phyloP scores from a whole-genome alignment of 177 flowering plant species.

The Vitis hybrid region DNA sequence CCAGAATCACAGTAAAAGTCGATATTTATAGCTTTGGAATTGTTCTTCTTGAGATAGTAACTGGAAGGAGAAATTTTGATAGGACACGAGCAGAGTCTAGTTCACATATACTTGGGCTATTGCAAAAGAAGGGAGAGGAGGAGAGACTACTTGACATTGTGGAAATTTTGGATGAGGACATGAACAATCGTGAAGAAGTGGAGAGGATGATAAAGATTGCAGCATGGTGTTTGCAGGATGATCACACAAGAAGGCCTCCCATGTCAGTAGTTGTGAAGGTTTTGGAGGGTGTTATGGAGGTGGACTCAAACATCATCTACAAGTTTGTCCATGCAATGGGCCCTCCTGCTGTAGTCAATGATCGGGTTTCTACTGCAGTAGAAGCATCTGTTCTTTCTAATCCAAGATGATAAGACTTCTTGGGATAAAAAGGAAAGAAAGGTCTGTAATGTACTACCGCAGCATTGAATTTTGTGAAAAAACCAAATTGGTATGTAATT shows the following conservation, averaged over 20 bases:
- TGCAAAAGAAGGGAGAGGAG: conserved; percentile 17
- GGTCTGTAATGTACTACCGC: too few relatives aligned
- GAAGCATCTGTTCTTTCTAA: too few relatives aligned
- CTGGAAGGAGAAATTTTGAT: conserved; percentile 32
- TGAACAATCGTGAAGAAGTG: conserved; percentile 16
- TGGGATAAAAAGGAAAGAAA: too few relatives aligned
- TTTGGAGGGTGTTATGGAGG: conserved; percentile 15
- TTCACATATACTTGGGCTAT: conserved; percentile 12
- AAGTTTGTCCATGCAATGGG: conserved; percentile 2
- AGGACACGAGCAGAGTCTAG: conserved; percentile 16
- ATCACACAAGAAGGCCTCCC: conserved; percentile 20
- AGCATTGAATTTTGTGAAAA: too few relatives aligned
- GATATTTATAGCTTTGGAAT: conserved; percentile 35
- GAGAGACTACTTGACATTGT: conserved; percentile 16
- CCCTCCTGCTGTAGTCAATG: not conserved
- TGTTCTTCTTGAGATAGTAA: conserved; percentile 22
- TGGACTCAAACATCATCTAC: conserved; percentile 4
- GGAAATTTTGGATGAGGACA: conserved; percentile 16
- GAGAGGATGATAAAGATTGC: conserved; percentile 24
- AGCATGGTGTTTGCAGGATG: conserved; percentile 26
- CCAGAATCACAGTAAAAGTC: conserved; percentile 25
- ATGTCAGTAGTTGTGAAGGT: conserved; percentile 23
- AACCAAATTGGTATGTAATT: too few relatives aligned
- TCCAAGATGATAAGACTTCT: too few relatives aligned
- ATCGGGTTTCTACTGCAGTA: too few relatives aligned